Conservation (phyloP, 495 filamentous ascomycete genomes). For the Penicillium bialowiezense region DNA sequence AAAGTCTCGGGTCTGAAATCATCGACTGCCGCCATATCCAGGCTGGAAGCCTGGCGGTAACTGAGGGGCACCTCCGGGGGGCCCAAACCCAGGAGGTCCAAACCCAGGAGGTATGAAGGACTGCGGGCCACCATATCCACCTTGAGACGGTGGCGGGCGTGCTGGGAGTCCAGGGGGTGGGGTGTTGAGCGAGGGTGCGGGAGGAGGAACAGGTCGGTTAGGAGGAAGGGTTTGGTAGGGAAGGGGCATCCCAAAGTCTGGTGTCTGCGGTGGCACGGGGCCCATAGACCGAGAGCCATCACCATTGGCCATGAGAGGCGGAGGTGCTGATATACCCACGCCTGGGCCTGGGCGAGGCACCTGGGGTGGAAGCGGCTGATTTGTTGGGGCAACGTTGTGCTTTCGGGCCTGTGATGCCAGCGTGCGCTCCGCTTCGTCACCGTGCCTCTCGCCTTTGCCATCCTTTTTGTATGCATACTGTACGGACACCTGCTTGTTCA, state of each 20-base stretch:
- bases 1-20: conserved; percentile 8
- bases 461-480: conserved; percentile 99
- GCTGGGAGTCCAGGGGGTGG: conserved; percentile 77
- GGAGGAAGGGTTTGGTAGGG: conserved; percentile 39
- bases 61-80: conserved; percentile 33
- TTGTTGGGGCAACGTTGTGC: conserved; percentile 80
- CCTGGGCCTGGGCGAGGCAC: conserved; percentile 37
- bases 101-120: conserved; percentile 61
- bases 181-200: conserved; percentile 50
- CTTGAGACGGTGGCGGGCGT: conserved; percentile 74
- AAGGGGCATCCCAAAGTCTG: conserved; percentile 33
- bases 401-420: conserved; percentile 90
- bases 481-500: conserved; percentile 93
- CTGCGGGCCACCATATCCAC: conserved; percentile 73
- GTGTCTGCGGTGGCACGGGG: conserved; percentile 22
- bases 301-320: conserved; percentile 55
- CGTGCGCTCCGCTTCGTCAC: conserved; percentile 90
- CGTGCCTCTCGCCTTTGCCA: conserved; percentile 94
- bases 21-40: conserved; percentile 44
- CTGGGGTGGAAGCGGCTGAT: conserved; percentile 51
- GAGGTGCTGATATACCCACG: conserved; percentile 39
- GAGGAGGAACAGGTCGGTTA: conserved; percentile 37
- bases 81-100: conserved; percentile 51
- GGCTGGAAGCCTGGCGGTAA: conserved; percentile 50
- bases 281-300: conserved; percentile 45